These are phyloP conservation scores for Malassezia yamatoensis DNA, from an alignment of 1,284 basidiomycete genomes.

Conservation along the genomic window DNA sequence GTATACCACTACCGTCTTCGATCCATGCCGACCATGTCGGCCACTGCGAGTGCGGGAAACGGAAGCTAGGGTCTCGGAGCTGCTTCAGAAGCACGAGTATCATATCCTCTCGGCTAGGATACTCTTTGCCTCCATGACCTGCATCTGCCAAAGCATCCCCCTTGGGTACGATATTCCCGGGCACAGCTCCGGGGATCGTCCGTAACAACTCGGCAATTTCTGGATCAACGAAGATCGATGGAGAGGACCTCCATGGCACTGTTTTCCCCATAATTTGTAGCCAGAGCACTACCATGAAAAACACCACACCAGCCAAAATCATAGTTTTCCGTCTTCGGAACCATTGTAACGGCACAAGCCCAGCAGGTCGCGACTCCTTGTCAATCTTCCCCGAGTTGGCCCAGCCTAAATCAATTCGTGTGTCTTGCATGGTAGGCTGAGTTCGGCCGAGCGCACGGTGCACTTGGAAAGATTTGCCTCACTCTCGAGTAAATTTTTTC, in stretches of 20 bases:
- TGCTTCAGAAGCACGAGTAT: slow-evolving; percentile 7
- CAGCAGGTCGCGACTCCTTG: neutral
- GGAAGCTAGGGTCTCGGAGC: slow-evolving; percentile 1
- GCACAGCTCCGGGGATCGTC: slow-evolving; percentile 10
- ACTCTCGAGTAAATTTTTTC: too few species aligned
- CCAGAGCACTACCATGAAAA: neutral
- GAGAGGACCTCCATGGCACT: too few species aligned
- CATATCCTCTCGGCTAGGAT: slow-evolving; percentile 7
- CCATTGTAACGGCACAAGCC: slow-evolving; percentile 4
- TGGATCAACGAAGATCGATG: neutral
- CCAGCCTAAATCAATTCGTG: neutral
- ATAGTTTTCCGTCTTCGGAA: neutral
- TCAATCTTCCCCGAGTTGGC: neutral
- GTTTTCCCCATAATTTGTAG: neutral
- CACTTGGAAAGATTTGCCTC: too few species aligned
- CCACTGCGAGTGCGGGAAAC: slow-evolving; percentile 4
- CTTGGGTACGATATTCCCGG: neutral
- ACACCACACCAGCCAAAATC: too few species aligned
- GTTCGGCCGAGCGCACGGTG: slow-evolving; percentile 11
- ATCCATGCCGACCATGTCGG: slow-evolving; percentile 7
- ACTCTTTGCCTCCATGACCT: slow-evolving; percentile 7
- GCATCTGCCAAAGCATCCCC: neutral
- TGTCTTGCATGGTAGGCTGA: neutral
- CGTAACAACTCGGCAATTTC: neutral
- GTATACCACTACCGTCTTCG: neutral